A percentile compares a stretch with the other conserved stretches of the same genome.
phyloP scores from a whole-genome alignment of 1,139 yeast species.

The Zygoascus meyerae region DNA sequence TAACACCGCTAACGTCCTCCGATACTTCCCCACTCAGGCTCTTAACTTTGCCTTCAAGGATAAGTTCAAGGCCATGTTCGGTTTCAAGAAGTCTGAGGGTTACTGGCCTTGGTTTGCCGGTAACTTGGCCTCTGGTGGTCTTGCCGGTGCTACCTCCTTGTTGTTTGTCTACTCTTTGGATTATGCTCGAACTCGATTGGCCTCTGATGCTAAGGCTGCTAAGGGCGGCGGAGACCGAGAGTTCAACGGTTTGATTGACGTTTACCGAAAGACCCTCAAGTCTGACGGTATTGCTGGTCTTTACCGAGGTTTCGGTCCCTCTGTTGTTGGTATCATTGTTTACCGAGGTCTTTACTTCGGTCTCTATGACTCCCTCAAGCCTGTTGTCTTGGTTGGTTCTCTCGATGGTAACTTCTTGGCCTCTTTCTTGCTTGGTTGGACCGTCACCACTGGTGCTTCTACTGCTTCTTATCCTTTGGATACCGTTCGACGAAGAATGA shows the following conservation, averaged over 20 bases:
- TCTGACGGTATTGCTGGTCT: constrained; percentile 75
- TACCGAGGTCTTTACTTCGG: constrained; percentile 85
- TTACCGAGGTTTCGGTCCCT: constrained; percentile 81
- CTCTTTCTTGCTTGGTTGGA: constrained; percentile 73
- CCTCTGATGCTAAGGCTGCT: constrained; percentile 72
- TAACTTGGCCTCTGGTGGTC: constrained; percentile 80
- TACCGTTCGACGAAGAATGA: constrained; percentile 83
- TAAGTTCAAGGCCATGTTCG: constrained; percentile 71
- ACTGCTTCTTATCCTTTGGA: constrained; percentile 78
- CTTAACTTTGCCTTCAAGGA: constrained; percentile 82
- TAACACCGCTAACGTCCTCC: constrained; percentile 77
- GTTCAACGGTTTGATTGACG: constrained; percentile 73
- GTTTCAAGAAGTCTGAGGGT: constrained; percentile 62
- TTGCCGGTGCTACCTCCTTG: constrained; percentile 75
- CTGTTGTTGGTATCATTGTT: constrained; percentile 72
- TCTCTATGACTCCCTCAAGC: constrained; percentile 73
- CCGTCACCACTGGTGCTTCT: constrained; percentile 72
- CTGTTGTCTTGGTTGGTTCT: constrained; percentile 65
- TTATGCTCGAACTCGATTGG: constrained; percentile 80
- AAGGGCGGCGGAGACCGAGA: constrained; percentile 65
- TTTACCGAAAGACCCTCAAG: constrained; percentile 69
- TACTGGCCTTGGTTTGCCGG: constrained; percentile 71
- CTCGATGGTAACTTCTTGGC: constrained; percentile 68
- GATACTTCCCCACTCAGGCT: constrained; percentile 84
- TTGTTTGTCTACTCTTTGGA: constrained; percentile 74